Evolutionary conservation across 2,329 filamentous ascomycete genomes (phyloP), one percentile per base, ranked within the genome.

Genomic region (Diaporthe humulicola): DNA sequence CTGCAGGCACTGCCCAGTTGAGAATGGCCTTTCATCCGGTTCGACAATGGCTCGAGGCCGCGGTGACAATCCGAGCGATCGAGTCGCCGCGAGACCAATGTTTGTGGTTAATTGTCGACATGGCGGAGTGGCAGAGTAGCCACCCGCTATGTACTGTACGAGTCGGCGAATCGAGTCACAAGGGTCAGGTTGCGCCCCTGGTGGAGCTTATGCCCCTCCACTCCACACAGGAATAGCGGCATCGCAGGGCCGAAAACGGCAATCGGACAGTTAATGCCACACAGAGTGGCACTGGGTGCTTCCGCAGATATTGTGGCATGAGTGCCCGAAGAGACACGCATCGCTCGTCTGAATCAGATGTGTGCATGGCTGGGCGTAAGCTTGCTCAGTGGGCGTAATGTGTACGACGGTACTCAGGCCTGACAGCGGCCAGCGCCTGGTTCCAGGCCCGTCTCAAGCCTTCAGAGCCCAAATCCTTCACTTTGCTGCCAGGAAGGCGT

Each of bases 131-230:
- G 56, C 58, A 52, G 36, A 38, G 40, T 38, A 52, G 71, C 50
- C 58, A 40, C 7, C 33, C 64, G 30, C 22, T 42, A 38, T 66
- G 40, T 48, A 38, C 38, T 60, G 28, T 33, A 66, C 52, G 25
- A 67, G 69, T 67, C 70, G 73, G 42, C 70, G 33, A 52, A 54
- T 72, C 40, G 42, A 45, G 69, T 74, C 73, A 74, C 36, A 56
- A 36, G 58, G 52, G 8, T 4, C 17, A 56, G 38, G 58, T 66
- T 19, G 58, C 38, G 33, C 48, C 30, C 48, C 57, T 58, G 48
- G 67, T 66, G 67, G 67, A 64, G 48, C 50, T 50, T 50, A 30
- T 12, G 48, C 48, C 73, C 50, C 73, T 66, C 56, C 36, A 38
- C 14, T 42, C 66, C 45, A 48, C 28, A 64, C 70, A 64, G 42